Evolutionary conservation across 148 eudicot genomes (phyloP), one percentile per base, ranked within the genome.

Genomic region (Nyssa sinensis): DNA sequence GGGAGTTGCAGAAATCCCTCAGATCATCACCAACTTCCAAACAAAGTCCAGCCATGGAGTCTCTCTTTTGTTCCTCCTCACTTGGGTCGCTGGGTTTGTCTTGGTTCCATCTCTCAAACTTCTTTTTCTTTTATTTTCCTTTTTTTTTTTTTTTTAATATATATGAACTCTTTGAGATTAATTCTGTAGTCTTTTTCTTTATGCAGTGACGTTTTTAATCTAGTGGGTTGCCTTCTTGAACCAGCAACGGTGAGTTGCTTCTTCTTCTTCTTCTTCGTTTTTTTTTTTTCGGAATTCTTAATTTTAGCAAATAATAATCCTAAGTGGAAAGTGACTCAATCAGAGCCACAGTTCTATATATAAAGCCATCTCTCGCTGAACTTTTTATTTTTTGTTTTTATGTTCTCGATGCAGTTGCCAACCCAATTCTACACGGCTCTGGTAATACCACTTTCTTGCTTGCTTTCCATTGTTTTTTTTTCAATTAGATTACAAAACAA

Each of bases 1-100:
- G 99, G 99, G 87, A 10, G 87, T 92, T 7, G 99, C 99, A 17
- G 99, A 95, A 78, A 75, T 95, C 81, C 99, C 99, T n/a, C 99
- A 95, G 78, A 95, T 95, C 47, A 78, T 95, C 71, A 90, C 99
- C 78, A 95, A 95, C 78, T 95, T 90, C 76, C 88, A 80, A 16
- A 80, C 99, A 7, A 95, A 95, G 74, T 86, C 97, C 37, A 87
- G 99, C 83, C 97, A 95, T 82, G 99, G 99, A 2, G 92, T 95
- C 71, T 95, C 99, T 25, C 85, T 93, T 51, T 4, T 87, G 29
- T 95, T 95, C 69, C 97, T 95, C 70, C 88, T 90, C 66, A 87
- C 94, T 81, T 92, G 99, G 99, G 55, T 92, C 64, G 66, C 81
- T 25, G 98, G 98, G 98, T 94, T 76, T 0, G 72, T 80, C 21